Base-by-base conservation (phyloP, 176 grass and related monocot genomes). In the Tuctoria greenei region DNA sequence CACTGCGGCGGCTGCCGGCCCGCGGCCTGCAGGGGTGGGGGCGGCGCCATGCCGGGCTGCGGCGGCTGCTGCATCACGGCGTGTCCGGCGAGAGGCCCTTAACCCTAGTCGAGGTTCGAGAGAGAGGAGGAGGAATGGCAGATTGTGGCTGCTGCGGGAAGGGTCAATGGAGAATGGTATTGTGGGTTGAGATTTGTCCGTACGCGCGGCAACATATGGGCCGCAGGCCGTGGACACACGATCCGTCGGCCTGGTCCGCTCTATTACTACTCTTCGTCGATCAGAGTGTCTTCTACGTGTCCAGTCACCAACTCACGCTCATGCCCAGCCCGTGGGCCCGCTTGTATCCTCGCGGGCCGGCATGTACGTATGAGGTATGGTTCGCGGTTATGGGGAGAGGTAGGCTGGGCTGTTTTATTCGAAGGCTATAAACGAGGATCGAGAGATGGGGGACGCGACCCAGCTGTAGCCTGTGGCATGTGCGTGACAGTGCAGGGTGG, bases 1-100 rank as follows among this genome's bases (percentile, higher is more conserved):
- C 95, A 97, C 79, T 97, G 91, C 67, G 86, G 91, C 42, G 83
- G 90, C 66, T 79, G 90, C 64, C 73, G 75, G 14, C 63, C 71
- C 8, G 75, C 46, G 52, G 75, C 64, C 55, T 86, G 83, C 9
- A 38, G 64, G 0, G 73, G 88, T 1, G 65, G 72, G 16, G 61
- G 81, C 27, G 69, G 89, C 9, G 70, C 81, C 72, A 87, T 81
- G 31, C 80, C 84, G 25, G 86, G 77, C 71, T 88, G 93, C 60
- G 76, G 89, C 64, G 77, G 79, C 38, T 66, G 80, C 77, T 93
- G 87, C 82, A 85, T 73, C 90, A 93, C 84, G 49, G 79, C 71
- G 74, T 17, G 31, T 31, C 44, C 26, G 61, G n/a, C 7, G 61
- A 73, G 72, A 89, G 58, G 69, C 34, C 67, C 67, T 76, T 78